These are phyloP conservation scores for Monilinia laxa DNA, from an alignment of 2,329 filamentous ascomycete species.

Conservation along the genomic window DNA sequence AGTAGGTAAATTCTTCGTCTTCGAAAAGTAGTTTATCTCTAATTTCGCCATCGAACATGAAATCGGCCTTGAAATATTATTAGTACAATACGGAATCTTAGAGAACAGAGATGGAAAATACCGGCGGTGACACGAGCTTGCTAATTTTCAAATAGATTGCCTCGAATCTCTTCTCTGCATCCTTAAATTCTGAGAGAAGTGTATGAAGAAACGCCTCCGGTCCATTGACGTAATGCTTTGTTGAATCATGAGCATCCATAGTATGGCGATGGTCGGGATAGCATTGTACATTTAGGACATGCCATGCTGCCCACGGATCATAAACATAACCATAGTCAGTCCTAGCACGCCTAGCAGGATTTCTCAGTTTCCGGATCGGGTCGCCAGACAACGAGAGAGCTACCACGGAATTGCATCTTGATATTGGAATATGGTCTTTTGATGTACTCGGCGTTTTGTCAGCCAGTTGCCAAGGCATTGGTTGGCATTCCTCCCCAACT, in stretches of 20 bases:
- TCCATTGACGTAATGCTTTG: slow-evolving; percentile 58
- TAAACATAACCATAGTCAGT: slow-evolving; percentile 53
- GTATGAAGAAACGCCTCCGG: slow-evolving; percentile 61
- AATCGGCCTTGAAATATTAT: slow-evolving; percentile 44
- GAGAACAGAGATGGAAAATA: slow-evolving; percentile 33
- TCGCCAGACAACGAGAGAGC: slow-evolving; percentile 56
- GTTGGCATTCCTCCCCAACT: slow-evolving; percentile 54
- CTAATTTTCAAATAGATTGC: slow-evolving; percentile 57
- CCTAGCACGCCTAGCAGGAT: slow-evolving; percentile 49
- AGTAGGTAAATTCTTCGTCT: slow-evolving; percentile 58
- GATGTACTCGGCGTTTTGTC: slow-evolving; percentile 44
- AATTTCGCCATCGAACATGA: slow-evolving; percentile 57
- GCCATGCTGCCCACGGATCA: slow-evolving; percentile 60
- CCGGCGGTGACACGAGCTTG: slow-evolving; percentile 57
- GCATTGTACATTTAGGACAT: slow-evolving; percentile 57
- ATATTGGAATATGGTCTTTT: slow-evolving; percentile 56
- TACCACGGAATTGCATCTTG: slow-evolving; percentile 59
- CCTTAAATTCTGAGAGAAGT: slow-evolving; percentile 58
- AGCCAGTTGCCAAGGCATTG: slow-evolving; percentile 59
- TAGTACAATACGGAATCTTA: neutral
- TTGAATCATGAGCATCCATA: slow-evolving; percentile 54
- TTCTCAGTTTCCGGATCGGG: slow-evolving; percentile 50
- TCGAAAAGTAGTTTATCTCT: slow-evolving; percentile 61
- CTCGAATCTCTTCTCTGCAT: slow-evolving; percentile 58
- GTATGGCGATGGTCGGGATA: slow-evolving; percentile 59